Conservation (phyloP, 495 filamentous ascomycete species). For the Tuber indicum region DNA sequence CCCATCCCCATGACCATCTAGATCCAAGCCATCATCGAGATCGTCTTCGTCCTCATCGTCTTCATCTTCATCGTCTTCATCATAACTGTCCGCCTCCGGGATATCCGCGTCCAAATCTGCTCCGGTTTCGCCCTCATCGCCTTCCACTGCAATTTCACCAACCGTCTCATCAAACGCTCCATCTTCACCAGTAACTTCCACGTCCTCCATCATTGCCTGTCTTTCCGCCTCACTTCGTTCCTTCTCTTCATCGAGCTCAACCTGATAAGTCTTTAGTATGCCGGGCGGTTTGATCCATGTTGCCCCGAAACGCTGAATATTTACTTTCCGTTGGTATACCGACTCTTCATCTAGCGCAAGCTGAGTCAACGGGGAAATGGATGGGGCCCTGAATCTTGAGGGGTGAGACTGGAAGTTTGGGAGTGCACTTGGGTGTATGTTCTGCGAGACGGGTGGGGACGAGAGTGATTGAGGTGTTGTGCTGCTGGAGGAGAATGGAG, state of each 20-base stretch:
- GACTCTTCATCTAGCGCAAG: slow-evolving; percentile 63
- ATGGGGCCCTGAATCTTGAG: slow-evolving; percentile 30
- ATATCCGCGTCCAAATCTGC: slow-evolving; percentile 38
- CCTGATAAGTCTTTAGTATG: slow-evolving; percentile 67
- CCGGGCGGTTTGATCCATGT: slow-evolving; percentile 76
- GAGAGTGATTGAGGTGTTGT: slow-evolving; percentile 23
- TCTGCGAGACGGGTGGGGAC: slow-evolving; percentile 41
- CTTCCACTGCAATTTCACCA: slow-evolving; percentile 28
- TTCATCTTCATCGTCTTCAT: slow-evolving; percentile 39
- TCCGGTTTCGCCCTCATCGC: slow-evolving; percentile 25
- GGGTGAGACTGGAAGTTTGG: slow-evolving; percentile 27
- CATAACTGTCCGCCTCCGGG: slow-evolving; percentile 38
- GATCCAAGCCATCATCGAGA: slow-evolving; percentile 31
- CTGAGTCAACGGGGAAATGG: slow-evolving; percentile 53
- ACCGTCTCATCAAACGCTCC: slow-evolving; percentile 41
- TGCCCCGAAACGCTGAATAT: slow-evolving; percentile 66
- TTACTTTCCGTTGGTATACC: slow-evolving; percentile 60
- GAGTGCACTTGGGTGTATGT: slow-evolving; percentile 33
- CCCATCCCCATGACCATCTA: slow-evolving; percentile 24
- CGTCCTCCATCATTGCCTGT: slow-evolving; percentile 60
- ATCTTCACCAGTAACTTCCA: slow-evolving; percentile 51
- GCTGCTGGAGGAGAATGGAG: slow-evolving; percentile 43
- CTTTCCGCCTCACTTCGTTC: slow-evolving; percentile 66
- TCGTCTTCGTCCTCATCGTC: slow-evolving; percentile 36
- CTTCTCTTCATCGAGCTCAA: slow-evolving; percentile 70